Percentiles rank a stretch among this genome's conserved stretches.
These are phyloP conservation scores for Penicillium parvum DNA, from an alignment of 495 filamentous ascomycete species.

Conservation along the genomic window DNA sequence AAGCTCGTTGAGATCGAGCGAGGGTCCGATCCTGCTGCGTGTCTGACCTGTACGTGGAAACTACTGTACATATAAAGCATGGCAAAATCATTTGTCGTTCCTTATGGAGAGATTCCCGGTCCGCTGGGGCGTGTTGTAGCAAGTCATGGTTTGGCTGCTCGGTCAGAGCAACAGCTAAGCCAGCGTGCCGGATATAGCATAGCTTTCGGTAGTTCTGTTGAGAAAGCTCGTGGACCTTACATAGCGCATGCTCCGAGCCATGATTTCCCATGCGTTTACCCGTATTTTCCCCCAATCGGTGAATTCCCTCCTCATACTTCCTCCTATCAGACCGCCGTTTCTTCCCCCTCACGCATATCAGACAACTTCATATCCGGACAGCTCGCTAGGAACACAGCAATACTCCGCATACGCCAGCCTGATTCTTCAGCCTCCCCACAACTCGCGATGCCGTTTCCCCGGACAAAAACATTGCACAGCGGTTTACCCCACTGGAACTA, in stretches of 20 bases:
- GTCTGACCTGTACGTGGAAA: conserved; percentile 6
- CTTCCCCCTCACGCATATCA: conserved; percentile 4
- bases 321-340: conserved; percentile 30
- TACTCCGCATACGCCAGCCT: neutral
- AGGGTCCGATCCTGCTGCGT: neutral
- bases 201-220: neutral
- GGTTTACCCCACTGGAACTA: conserved; percentile 14
- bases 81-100: conserved; percentile 13
- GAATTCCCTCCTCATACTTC: conserved; percentile 21
- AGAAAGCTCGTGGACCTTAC: no score
- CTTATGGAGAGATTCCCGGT: no score
- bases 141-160: no score
- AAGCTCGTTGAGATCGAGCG: neutral
- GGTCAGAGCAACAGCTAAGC: no score
- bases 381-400: conserved; percentile 3
- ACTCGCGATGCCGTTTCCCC: conserved; percentile 16
- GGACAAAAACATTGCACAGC: conserved; percentile 9
- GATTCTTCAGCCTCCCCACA: conserved; percentile 14
- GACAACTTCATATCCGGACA: conserved; percentile 8
- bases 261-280: conserved; percentile 11
- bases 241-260: neutral
- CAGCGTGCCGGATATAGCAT: no score
- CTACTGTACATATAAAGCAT: conserved; percentile 28
- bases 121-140: no score
- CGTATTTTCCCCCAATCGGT: conserved; percentile 36